Conservation (phyloP, 306 rosid genomes). For the Fragaria nilgerrensis region DNA sequence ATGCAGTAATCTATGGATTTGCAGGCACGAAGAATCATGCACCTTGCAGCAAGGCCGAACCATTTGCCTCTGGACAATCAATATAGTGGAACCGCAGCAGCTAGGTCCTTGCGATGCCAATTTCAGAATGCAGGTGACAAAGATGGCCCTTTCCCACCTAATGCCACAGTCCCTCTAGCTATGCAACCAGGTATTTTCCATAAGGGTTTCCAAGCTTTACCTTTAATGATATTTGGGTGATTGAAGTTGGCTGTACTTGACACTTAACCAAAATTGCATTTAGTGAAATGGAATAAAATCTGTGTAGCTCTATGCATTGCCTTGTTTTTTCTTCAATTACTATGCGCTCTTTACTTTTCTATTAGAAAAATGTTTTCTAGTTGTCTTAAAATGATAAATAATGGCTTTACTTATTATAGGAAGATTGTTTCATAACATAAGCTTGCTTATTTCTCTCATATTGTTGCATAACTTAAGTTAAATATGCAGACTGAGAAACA, state of each 20-base stretch:
- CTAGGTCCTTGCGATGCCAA: slow-evolving; percentile 51
- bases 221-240: slow-evolving; percentile 7
- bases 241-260: slow-evolving; percentile 6
- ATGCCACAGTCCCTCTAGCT: slow-evolving; percentile 46
- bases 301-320: slow-evolving; percentile 4
- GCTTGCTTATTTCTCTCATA: background rate
- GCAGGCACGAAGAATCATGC: slow-evolving; percentile 93
- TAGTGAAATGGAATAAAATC: slow-evolving; percentile 15
- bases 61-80: slow-evolving; percentile 48
- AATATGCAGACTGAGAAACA: background rate
- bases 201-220: slow-evolving; percentile 16
- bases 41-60: slow-evolving; percentile 75
- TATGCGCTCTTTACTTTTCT: background rate
- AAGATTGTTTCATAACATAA: background rate
- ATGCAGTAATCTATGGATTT: slow-evolving; percentile 48
- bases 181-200: slow-evolving; percentile 62
- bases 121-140: slow-evolving; percentile 45
- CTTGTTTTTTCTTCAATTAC: background rate
- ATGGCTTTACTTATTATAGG: background rate
- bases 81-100: slow-evolving; percentile 43
- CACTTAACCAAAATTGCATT: slow-evolving; percentile 9
- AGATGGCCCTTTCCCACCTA: slow-evolving; percentile 44
- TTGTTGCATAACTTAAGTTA: background rate
- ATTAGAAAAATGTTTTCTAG: background rate
- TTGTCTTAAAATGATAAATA: background rate